Evolutionary conservation across 2,329 filamentous ascomycete genomes (phyloP), one percentile per base, ranked within the genome.

Genomic region (Aspergillus vadensis): DNA sequence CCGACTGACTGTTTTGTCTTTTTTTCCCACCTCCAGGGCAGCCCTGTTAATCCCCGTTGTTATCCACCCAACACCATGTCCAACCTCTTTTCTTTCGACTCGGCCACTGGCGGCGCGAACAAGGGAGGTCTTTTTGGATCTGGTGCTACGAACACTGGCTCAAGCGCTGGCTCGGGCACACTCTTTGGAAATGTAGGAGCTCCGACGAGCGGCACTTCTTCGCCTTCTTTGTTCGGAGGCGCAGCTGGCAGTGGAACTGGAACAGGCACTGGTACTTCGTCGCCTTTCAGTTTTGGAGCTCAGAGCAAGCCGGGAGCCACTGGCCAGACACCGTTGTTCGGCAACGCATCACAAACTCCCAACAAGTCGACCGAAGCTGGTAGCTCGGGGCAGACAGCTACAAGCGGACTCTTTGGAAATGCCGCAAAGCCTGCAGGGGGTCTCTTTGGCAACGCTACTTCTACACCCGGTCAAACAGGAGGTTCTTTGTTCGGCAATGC

Each of bases 181-280:
- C 70, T 80, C 38, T 81, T 81, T 69, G 79, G 79, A 57, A 78
- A 75, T 67, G 68, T 73, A 67, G 72, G 74, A 68, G 68, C 72
- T 67, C 66, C 75, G 49, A 65, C 75, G 17, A 68, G 64, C 49
- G 70, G 70, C 59, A 69, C 66, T 56, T 69, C 75, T 39, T 62
- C 74, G 25, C 67, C 76, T 41, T 74, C 76, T 41, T 74, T 59
- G 38, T 25, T 52, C 5, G 59, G 67, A n/a, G 51, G 65, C 41
- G 54, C 53, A 7, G 62, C 61, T 30, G 63, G 57, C 47, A 60
- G 68, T 62, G 68, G 58, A 43, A 61, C 63, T 47, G 61, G 66
- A 17, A 43, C 66, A 47, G 61, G 58, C 27, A 62, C 58, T 39
- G 67, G 63, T 58, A 65, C 68, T 48, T 60, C 68, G 15, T 65